Evolutionary conservation across 176 grass and related monocot species (phyloP).

Genomic region (Phragmites australis): DNA sequence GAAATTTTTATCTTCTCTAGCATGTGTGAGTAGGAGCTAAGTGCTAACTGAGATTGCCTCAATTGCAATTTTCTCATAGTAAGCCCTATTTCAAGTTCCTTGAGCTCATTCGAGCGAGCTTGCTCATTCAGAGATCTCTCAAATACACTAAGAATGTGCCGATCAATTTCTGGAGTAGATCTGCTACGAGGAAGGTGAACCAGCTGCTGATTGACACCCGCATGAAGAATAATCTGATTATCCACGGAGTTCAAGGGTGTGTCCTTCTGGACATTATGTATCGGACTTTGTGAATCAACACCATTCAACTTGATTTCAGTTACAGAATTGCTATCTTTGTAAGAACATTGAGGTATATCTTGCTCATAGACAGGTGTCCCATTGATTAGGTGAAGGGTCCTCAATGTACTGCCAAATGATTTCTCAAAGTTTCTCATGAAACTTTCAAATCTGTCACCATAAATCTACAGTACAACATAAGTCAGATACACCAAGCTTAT

Average conservation of each 20-base stretch:
- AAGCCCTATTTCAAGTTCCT: slow-evolving; percentile 76
- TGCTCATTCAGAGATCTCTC: slow-evolving; percentile 84
- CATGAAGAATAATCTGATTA: slow-evolving; percentile 51
- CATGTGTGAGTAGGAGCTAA: slow-evolving; percentile 61
- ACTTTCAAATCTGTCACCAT: slow-evolving; percentile 72
- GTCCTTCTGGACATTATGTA: slow-evolving; percentile 16
- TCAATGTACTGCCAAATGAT: slow-evolving; percentile 88
- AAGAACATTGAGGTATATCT: slow-evolving; percentile 38
- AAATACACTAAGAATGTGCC: slow-evolving; percentile 59
- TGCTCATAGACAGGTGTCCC: slow-evolving; percentile 34
- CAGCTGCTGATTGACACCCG: slow-evolving; percentile 44
- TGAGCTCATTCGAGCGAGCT: slow-evolving; percentile 82
- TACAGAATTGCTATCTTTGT: slow-evolving; percentile 24
- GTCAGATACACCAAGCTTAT: slow-evolving; percentile 26
- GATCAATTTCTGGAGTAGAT: slow-evolving; percentile 44
- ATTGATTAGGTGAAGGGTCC: slow-evolving; percentile 72
- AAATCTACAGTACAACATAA: slow-evolving; percentile 60
- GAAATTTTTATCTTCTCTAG: slow-evolving; percentile 70
- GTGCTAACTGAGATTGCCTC: slow-evolving; percentile 62
- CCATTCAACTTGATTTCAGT: slow-evolving; percentile 39
- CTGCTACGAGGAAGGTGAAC: slow-evolving; percentile 47
- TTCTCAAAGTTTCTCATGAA: slow-evolving; percentile 83
- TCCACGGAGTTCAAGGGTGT: slow-evolving; percentile 24
- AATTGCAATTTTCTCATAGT: slow-evolving; percentile 65
- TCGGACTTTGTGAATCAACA: slow-evolving; percentile 30